These are phyloP conservation scores for Meredithiella fracta DNA, from an alignment of 2,329 filamentous ascomycete genomes.

Conservation along the genomic window DNA sequence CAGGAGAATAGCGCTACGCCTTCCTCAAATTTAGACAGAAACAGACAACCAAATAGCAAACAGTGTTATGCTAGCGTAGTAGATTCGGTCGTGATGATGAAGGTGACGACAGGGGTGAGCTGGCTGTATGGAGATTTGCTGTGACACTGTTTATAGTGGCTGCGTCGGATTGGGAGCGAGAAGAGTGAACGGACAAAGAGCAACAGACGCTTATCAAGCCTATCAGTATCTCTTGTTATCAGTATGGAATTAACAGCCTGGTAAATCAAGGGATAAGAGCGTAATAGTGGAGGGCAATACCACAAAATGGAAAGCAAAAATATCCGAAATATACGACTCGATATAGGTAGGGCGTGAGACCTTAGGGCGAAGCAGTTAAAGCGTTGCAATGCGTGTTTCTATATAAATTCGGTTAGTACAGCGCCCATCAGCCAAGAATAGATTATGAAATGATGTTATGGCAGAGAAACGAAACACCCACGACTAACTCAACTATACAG, in stretches of 20 bases:
- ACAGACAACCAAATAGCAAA: not conserved
- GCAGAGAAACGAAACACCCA: not conserved
- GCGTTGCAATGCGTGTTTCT: not conserved
- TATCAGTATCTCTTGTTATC: not conserved
- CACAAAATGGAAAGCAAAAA: not conserved
- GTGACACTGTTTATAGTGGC: conserved; percentile 1
- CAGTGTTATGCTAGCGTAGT: not conserved
- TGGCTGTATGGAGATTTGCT: not conserved
- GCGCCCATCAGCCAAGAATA: not conserved
- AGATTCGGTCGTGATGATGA: not conserved
- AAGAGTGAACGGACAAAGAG: not conserved
- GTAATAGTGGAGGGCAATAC: not conserved
- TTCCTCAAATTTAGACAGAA: not conserved
- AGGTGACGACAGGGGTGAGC: not conserved
- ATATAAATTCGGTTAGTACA: not conserved
- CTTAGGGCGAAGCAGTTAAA: not conserved
- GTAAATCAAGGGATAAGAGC: not conserved
- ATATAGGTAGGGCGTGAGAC: not conserved
- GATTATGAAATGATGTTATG: not conserved
- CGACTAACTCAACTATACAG: not conserved
- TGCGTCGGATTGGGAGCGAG: not conserved
- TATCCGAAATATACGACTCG: not conserved
- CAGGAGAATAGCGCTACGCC: not conserved
- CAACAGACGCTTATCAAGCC: not conserved
- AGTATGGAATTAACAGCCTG: conserved; percentile 2